Evolutionary conservation across 2,329 filamentous ascomycete species (phyloP).

Genomic region (Rhynchosporium agropyri): DNA sequence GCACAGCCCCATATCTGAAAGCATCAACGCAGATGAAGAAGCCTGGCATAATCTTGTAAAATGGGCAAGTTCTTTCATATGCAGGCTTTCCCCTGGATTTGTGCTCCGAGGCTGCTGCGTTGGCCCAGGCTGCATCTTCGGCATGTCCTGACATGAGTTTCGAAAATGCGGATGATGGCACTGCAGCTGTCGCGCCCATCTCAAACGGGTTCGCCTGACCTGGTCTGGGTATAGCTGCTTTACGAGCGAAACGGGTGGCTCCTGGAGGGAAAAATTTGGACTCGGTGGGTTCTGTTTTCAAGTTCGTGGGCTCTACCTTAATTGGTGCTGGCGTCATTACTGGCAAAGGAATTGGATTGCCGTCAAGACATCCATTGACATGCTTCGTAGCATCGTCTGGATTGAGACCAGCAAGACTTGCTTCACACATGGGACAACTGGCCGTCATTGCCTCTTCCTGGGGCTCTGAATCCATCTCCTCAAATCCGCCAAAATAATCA

Average conservation of each 20-base stretch:
- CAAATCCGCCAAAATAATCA: constrained; percentile 34
- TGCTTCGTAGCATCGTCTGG: constrained; percentile 75
- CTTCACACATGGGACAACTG: constrained; percentile 77
- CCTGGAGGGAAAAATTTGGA: constrained; percentile 35
- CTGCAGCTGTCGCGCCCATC: constrained; percentile 47
- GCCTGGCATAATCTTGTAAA: constrained; percentile 97
- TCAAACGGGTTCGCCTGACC: constrained; percentile 80
- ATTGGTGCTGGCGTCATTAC: constrained; percentile 23
- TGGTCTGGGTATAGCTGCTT: constrained; percentile 70
- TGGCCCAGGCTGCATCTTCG: constrained; percentile 88
- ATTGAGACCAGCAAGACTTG: constrained; percentile 60
- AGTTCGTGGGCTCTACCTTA: neutral
- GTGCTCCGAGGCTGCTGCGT: constrained; percentile 77
- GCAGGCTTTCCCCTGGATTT: constrained; percentile 82
- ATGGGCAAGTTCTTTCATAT: constrained; percentile 89
- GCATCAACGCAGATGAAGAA: constrained; percentile 94
- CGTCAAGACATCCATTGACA: constrained; percentile 92
- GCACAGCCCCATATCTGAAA: constrained; percentile 90
- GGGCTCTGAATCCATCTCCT: constrained; percentile 22
- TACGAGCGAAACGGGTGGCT: constrained; percentile 58
- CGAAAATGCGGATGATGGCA: constrained; percentile 74
- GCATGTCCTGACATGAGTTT: constrained; percentile 92
- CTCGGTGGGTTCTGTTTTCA: constrained; percentile 31
- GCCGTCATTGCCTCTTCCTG: constrained; percentile 30
- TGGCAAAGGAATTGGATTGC: constrained; percentile 65